Evolutionary conservation across 768 basidiomycete genomes (phyloP), one percentile per base, ranked within the genome.

Genomic region (Cantharellus cinnabarinus): DNA sequence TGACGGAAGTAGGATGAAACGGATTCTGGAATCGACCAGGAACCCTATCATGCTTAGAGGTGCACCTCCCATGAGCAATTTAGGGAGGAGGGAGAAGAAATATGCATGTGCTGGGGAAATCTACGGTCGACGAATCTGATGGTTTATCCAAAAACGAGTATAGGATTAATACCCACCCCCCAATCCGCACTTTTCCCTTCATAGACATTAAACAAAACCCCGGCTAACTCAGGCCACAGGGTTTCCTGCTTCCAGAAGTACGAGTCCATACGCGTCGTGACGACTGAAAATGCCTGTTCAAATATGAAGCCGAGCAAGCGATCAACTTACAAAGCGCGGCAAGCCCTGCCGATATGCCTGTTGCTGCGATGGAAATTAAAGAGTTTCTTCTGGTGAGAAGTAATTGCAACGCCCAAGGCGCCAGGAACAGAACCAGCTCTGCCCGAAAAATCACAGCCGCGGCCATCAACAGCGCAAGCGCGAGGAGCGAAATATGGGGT

Each of bases 121-220:
- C 89, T 86, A 41, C 7, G 29, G 42, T 4, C 15, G 50, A 41
- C 5, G 42, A 42, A 56, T 51, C 58, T 7, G 39, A 3, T n/a
- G n/a, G 15, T 59, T 14, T 5, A 40, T 41, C 20, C 7, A 5
- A 40, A 7, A 7, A 29, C 4, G 20, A 42, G 40, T 60, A 3
- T 5, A 38, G 38, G 38, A 4, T 42, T 20, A 60, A 51, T 29
- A 75, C 85, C 63, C 68, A 94, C 89, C 62, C 95, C 95, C 95
- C 95, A 99, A 20, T 91, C 81, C 0, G 81, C 71, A 37, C 85
- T 83, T 68, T 94, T 90, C 10, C 91, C 90, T 66, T 89, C 70
- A 3, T 82, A 71, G 35, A 97, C 79, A 66, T 98, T 99, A 73
- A 89, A 99, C 63, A 80, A 81, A 5, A 93, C 63, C 0, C 79